phyloP scores from a whole-genome alignment of 2,329 filamentous ascomycete species.

The Aspergillus phoenicis region DNA sequence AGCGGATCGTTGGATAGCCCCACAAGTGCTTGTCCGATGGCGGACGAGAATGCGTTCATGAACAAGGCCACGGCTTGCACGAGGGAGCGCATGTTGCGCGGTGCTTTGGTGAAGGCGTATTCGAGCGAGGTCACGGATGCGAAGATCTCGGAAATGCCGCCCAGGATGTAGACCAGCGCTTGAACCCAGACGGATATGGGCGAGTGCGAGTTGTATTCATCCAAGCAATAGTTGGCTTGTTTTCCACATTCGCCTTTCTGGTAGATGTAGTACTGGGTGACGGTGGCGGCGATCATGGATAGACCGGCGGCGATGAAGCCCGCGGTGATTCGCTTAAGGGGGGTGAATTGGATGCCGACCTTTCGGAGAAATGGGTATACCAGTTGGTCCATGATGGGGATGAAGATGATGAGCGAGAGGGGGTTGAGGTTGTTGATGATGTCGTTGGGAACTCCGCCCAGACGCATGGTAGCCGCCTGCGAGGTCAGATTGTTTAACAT shows the following conservation, averaged over 20 bases:
- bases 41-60: constrained; percentile 69
- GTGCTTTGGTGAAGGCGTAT: constrained; percentile 76
- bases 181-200: constrained; percentile 67
- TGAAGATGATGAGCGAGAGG: constrained; percentile 56
- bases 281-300: constrained; percentile 54
- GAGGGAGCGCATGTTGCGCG: constrained; percentile 78
- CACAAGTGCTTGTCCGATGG: constrained; percentile 70
- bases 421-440: constrained; percentile 59
- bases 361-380: constrained; percentile 56
- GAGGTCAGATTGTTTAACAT: constrained; percentile 59
- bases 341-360: constrained; percentile 53
- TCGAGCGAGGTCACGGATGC: constrained; percentile 66
- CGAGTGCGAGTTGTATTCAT: constrained; percentile 48
- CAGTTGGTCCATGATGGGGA: constrained; percentile 56
- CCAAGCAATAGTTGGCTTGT: constrained; percentile 54
- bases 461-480: constrained; percentile 57
- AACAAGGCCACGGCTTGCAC: constrained; percentile 70
- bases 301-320: constrained; percentile 53
- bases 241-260: constrained; percentile 62
- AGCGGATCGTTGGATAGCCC: constrained; percentile 65
- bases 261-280: constrained; percentile 60
- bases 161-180: constrained; percentile 53
- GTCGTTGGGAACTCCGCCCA: constrained; percentile 58
- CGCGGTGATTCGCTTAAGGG: constrained; percentile 56
- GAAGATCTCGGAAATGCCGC: constrained; percentile 61